Conservation (phyloP, 805 yeast genomes). For the Wickerhamomyces sydowiorum region DNA sequence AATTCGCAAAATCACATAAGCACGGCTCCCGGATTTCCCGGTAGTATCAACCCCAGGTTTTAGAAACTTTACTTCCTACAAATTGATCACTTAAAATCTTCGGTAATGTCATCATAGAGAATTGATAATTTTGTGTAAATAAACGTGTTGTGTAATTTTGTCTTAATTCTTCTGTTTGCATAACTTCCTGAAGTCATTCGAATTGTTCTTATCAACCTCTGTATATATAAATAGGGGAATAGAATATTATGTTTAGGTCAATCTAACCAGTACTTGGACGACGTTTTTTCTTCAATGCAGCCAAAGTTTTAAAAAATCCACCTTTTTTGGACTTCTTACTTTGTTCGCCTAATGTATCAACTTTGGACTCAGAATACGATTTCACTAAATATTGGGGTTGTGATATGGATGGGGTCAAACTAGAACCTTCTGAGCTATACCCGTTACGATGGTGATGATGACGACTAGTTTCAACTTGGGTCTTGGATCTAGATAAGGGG, state of each 20-base stretch:
- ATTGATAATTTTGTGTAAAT: too few relatives aligned
- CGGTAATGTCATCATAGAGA: too few relatives aligned
- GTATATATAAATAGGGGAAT: too few relatives aligned
- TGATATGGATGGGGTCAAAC: slow-evolving; percentile 9
- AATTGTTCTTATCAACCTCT: too few relatives aligned
- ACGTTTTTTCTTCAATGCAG: not conserved
- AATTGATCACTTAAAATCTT: not conserved
- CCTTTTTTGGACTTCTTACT: not conserved
- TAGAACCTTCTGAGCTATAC: too few relatives aligned
- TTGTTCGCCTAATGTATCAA: not conserved
- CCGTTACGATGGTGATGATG: not conserved
- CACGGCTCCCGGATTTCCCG: not conserved
- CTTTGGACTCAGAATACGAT: slow-evolving; percentile 10
- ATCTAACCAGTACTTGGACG: not conserved
- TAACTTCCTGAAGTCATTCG: too few relatives aligned
- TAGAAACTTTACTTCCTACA: too few relatives aligned
- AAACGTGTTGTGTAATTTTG: too few relatives aligned
- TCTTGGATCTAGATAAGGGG: not conserved
- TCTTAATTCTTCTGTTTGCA: too few relatives aligned
- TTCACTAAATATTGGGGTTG: slow-evolving; percentile 6
- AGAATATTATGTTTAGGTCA: not conserved
- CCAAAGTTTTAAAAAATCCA: not conserved
- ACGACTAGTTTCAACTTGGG: not conserved
- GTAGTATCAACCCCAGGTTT: not conserved
- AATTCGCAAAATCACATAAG: too few relatives aligned